phyloP scores from a whole-genome alignment of 805 yeast genomes.

The Metschnikowia sp. region DNA sequence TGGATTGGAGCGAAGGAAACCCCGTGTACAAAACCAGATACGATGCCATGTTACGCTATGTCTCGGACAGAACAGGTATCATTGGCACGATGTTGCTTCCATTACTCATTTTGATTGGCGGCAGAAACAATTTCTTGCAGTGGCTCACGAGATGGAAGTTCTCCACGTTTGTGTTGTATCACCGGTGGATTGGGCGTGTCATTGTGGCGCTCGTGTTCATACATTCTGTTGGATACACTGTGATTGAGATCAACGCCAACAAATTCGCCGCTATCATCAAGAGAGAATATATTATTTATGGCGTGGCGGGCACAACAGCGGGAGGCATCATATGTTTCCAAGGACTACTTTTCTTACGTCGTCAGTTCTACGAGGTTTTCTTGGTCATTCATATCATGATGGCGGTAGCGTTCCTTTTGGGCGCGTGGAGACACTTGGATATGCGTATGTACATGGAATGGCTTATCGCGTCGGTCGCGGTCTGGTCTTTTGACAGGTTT shows the following conservation, averaged over 20 bases:
- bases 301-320: constrained; percentile 10
- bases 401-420: constrained; percentile 15
- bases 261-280: constrained; percentile 4
- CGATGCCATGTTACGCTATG: constrained; percentile 8
- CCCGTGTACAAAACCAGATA: constrained; percentile 28
- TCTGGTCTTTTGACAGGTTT: constrained; percentile 37
- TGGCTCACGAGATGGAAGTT: constrained; percentile 20
- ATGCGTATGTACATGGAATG: constrained; percentile 12
- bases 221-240: constrained; percentile 14
- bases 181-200: constrained; percentile 19
- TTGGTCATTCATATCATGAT: constrained; percentile 17
- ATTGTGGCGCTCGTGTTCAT: constrained; percentile 15
- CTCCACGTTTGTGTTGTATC: constrained; percentile 16
- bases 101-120: constrained; percentile 17
- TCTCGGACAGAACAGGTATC: constrained; percentile 17
- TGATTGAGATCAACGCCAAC: background rate
- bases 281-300: constrained; percentile 13
- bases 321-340: constrained; percentile 18
- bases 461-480: constrained; percentile 14
- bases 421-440: constrained; percentile 16
- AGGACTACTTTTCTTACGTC: constrained; percentile 16
- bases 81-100: constrained; percentile 17
- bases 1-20: constrained; percentile 27
- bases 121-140: constrained; percentile 19
- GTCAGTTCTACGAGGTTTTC: constrained; percentile 16